A percentile compares a stretch with the other conserved stretches of the same genome.
Conservation (phyloP, 2,329 filamentous ascomycete species). For the Colletotrichum chrysophilum region DNA sequence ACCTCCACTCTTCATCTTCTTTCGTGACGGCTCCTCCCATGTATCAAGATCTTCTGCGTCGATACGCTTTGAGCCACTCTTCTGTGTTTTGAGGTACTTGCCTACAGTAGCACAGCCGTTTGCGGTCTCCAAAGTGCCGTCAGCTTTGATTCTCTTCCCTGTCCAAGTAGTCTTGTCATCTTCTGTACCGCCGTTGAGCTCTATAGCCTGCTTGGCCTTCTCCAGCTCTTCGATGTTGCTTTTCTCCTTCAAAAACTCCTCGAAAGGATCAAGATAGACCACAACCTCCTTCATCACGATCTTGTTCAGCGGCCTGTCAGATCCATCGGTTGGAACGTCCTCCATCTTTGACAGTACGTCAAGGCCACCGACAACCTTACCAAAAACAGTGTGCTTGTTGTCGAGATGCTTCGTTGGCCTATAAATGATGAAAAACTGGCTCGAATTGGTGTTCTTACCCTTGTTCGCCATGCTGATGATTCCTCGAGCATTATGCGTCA, state of each 20-base stretch:
- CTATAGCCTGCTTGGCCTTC: constrained; percentile 65
- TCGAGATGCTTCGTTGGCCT: constrained; percentile 85
- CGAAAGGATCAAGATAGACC: constrained; percentile 93
- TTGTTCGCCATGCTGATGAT: constrained; percentile 97
- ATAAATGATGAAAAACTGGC: constrained; percentile 95
- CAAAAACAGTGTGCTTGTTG: constrained; percentile 97
- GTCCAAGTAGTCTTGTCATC: constrained; percentile 96
- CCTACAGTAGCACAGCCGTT: constrained; percentile 61
- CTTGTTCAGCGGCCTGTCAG: constrained; percentile 76
- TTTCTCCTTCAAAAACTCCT: constrained; percentile 84
- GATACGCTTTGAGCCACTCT: constrained; percentile 44
- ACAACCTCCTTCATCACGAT: constrained; percentile 83
- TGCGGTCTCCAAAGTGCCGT: constrained; percentile 60
- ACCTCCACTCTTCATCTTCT: constrained; percentile 79
- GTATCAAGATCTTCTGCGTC: constrained; percentile 56
- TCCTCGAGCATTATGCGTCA: constrained; percentile 82
- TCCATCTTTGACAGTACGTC: constrained; percentile 80
- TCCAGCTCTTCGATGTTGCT: constrained; percentile 65
- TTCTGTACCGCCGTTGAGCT: constrained; percentile 73
- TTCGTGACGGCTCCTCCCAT: constrained; percentile 75
- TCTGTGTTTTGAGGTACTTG: constrained; percentile 70
- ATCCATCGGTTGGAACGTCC: constrained; percentile 74
- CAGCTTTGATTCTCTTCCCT: constrained; percentile 81
- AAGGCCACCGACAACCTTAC: constrained; percentile 77
- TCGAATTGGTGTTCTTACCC: constrained; percentile 95